Base-by-base conservation (phyloP, 208 protist genomes). In the Trypanosomatidae sp. region DNA sequence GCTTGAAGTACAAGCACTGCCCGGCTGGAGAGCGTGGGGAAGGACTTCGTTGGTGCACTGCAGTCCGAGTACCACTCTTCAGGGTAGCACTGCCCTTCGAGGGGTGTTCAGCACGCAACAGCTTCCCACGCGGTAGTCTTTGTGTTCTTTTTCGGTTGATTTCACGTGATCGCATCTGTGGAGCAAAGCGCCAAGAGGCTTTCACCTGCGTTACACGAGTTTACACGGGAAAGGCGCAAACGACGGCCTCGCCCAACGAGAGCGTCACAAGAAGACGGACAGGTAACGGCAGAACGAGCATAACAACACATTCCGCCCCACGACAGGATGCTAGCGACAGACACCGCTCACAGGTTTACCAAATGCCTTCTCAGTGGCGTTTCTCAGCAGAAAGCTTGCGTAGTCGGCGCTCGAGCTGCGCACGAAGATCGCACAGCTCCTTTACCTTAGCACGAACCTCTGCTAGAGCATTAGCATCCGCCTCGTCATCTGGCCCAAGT, bases 381-480 rank as follows among this genome's bases (percentile, higher is more conserved):
- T 19, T 25, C 30, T 66, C 36, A 15, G 52, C 17, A 12, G 58
- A 28, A n/a, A 74, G 62, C 62, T 62, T 70, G 9, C 47, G 28
- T 3, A 80, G 60, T 39, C 72, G 68, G 19, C 69, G 69, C 41
- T 71, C 62, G 47, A 80, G 56, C n/a, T 72, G 69, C 30, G 70
- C 53, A 0, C 64, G 71, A 50, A 91, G 77, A 12, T 62, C 59
- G 41, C 79, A 53, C 41, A 88, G 66, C 66, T 87, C 80, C 17
- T 66, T 68, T 65, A 75, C 74, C 68, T 83, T 83, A n/a, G 74
- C 74, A 46, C 39, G 47, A 49, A 81, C 30, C n/a, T 41, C 44
- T 28, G 55, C 67, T 22, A 82, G 30, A 15, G 65, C 59, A 44
- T 30, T 62, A 1, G 4, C 53, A 3, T 41, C 55, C 15, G 28